A percentile compares a stretch with the other conserved stretches of the same genome.
phyloP scores from a whole-genome alignment of 2,329 filamentous ascomycete genomes.

The Penicillium polonicum region DNA sequence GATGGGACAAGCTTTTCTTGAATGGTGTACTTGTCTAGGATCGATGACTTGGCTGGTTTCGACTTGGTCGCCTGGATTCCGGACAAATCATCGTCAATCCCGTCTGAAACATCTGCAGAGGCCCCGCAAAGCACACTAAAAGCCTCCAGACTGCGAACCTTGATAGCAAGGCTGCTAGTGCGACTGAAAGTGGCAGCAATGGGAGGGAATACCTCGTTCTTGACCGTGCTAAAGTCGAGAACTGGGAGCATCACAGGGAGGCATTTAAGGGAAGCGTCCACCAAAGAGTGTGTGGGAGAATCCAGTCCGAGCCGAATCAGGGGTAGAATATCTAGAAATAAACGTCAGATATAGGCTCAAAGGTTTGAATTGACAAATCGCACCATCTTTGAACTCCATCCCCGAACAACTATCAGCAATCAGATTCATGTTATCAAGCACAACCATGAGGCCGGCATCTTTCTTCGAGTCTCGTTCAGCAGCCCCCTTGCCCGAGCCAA shows the following conservation, averaged over 20 bases:
- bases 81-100: conserved; percentile 68
- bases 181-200: conserved; percentile 88
- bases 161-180: conserved; percentile 91
- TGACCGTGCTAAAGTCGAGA: conserved; percentile 93
- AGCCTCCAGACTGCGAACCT: conserved; percentile 85
- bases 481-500: conserved; percentile 46
- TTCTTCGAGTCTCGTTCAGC: conserved; percentile 76
- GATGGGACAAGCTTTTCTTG: conserved; percentile 95
- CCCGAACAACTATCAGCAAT: conserved; percentile 80
- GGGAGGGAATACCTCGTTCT: conserved; percentile 92
- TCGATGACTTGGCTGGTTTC: conserved; percentile 67
- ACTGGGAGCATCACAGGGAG: conserved; percentile 79
- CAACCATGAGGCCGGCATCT: conserved; percentile 87
- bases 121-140: conserved; percentile 89
- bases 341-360: conserved; percentile 23
- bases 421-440: conserved; percentile 76
- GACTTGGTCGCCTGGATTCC: conserved; percentile 55
- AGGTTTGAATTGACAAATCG: conserved; percentile 30
- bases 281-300: conserved; percentile 81
- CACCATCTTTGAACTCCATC: conserved; percentile 92
- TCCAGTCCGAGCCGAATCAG: conserved; percentile 81
- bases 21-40: conserved; percentile 95
- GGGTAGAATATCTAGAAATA: conserved; percentile 71
- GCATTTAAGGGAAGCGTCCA: conserved; percentile 79
- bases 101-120: conserved; percentile 49